Percentiles rank a stretch among this genome's conserved stretches.
phyloP scores from a whole-genome alignment of 805 yeast species.

The Hanseniaspora mollemarum region DNA sequence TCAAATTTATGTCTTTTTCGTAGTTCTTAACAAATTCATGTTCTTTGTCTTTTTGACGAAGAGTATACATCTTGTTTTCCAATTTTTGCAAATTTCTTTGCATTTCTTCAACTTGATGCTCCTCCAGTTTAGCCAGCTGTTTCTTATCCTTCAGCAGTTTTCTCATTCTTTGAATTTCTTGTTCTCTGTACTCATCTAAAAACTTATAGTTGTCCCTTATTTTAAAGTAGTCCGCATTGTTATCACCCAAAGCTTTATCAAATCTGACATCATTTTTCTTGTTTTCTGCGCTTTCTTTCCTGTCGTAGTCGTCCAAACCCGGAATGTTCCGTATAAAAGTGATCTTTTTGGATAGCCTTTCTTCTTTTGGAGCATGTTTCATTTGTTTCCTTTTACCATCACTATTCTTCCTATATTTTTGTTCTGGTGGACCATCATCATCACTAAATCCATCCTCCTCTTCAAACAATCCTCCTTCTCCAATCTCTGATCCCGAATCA shows the following conservation, averaged over 20 bases:
- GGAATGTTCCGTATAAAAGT: conserved; percentile 62
- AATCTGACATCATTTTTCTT: conserved; percentile 60
- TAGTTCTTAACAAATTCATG: conserved; percentile 50
- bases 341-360: conserved; percentile 62
- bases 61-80: conserved; percentile 52
- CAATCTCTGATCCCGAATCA: conserved; percentile 16
- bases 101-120: conserved; percentile 41
- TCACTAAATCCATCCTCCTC: conserved; percentile 26
- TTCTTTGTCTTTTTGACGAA: conserved; percentile 67
- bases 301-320: conserved; percentile 40
- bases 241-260: conserved; percentile 71
- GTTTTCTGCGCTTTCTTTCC: conserved; percentile 17
- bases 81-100: conserved; percentile 51
- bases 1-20: conserved; percentile 37
- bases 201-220: conserved; percentile 73
- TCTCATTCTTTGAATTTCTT: conserved; percentile 56
- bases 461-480: conserved; percentile 34
- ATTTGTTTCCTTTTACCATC: conserved; percentile 31
- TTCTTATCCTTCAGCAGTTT: conserved; percentile 43
- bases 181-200: conserved; percentile 70
- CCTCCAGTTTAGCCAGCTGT: conserved; percentile 34
- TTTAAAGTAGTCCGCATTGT: conserved; percentile 56
- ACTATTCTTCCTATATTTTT: neutral
- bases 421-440: conserved; percentile 18
- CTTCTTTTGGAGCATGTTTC: conserved; percentile 83